These are phyloP conservation scores for Lycium ferocissimum DNA, from an alignment of 257 asterid genomes.

Conservation along the genomic window DNA sequence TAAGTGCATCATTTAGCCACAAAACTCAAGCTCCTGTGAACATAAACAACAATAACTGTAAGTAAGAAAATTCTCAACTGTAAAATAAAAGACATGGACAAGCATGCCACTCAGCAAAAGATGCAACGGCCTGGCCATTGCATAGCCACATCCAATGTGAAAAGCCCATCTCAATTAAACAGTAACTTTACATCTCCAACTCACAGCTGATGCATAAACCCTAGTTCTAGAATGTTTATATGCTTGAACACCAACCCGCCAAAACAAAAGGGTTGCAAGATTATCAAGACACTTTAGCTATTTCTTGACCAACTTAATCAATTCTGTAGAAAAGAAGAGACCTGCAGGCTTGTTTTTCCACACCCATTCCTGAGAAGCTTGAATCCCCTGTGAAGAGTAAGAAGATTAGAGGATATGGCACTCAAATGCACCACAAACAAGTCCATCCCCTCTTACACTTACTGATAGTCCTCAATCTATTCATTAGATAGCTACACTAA, in stretches of 20 bases:
- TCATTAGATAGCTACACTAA: slow-evolving; percentile 5
- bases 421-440: slow-evolving; percentile 1
- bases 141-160: background rate
- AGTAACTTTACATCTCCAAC: background rate
- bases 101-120: background rate
- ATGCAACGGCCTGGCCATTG: slow-evolving; percentile 6
- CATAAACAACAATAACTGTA: background rate
- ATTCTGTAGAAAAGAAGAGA: slow-evolving; percentile 12
- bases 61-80: slow-evolving; percentile 1
- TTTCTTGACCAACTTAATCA: background rate
- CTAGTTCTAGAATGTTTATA: background rate
- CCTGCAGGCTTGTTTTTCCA: slow-evolving; percentile 57
- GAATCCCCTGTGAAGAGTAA: slow-evolving; percentile 44
- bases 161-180: slow-evolving; percentile 2
- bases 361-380: slow-evolving; percentile 74
- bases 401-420: background rate
- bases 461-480: background rate
- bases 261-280: background rate
- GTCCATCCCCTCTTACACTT: background rate
- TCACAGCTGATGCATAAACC: background rate
- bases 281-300: background rate
- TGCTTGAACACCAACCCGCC: slow-evolving; percentile 21
- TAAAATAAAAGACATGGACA: background rate
- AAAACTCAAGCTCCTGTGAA: slow-evolving; percentile 27
- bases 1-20: slow-evolving; percentile 1